Base-by-base conservation (phyloP, 2,329 filamentous ascomycete species). In the Gyromitra esculenta region DNA sequence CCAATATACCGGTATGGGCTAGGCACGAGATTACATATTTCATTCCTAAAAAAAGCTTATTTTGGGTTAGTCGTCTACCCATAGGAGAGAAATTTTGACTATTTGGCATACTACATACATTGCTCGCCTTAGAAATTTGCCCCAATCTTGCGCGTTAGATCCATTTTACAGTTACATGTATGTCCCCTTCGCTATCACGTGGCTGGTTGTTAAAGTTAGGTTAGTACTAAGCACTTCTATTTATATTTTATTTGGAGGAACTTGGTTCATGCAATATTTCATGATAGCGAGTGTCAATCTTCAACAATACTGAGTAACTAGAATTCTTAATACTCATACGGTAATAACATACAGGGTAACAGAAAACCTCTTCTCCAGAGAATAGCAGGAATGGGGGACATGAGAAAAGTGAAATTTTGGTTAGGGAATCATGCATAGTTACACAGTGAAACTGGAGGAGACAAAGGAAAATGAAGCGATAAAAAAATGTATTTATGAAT, bases 401-500 rank as follows among this genome's bases (percentile, higher is more conserved):
- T 37, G 31, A 18, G 13, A 71, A 69, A 50, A 48, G 21, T 18
- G 43, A 56, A 25, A 18, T 63, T 75, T 70, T 62, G n/a, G 56
- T 60, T 25, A 57, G 70, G 52, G 63, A 73, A 73, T 60, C 57
- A 60, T 60, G 7, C n/a, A 62, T 37, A 18, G 45, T 35, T 43
- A 67, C 31, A 67, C 6, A 15, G 35, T 18, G 13, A n/a, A 73
- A 73, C 35, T 43, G n/a, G 18, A 48, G 9, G 35, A 50, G 35
- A 3, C 25, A 63, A 56, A 37, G 9, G 43, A 56, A 74, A 62
- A 41, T 39, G n/a, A 69, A 64, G 45, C 11, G 39, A 48, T 8
- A 50, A 56, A 59, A 45, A 60, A 70, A 64, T 60, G 8, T 71
- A 63, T 71, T 3, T 45, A 62, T 52, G 41, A 71, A 70, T 31